A percentile compares a stretch with the other conserved stretches of the same genome.
phyloP scores from a whole-genome alignment of 352 stramenopile species.

The Globisporangium nagaii region DNA sequence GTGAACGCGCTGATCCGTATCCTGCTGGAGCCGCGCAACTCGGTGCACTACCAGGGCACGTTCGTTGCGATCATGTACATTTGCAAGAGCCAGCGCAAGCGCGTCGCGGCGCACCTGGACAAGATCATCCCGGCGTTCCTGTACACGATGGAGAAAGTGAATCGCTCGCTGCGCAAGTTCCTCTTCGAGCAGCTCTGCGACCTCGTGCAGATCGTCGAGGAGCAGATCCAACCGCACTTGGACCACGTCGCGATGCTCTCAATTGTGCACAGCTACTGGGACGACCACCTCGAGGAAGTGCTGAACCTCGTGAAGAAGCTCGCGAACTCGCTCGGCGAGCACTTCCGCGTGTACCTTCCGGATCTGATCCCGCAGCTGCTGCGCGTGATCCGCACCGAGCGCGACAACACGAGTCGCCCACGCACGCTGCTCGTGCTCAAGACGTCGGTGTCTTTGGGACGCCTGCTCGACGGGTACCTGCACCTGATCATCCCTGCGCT shows the following conservation, averaged over 20 bases:
- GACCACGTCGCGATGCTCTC: conserved; percentile 80
- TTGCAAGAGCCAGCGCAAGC: conserved; percentile 94
- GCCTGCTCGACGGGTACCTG: conserved; percentile 76
- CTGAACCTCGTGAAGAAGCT: conserved; percentile 96
- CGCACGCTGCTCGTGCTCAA: conserved; percentile 77
- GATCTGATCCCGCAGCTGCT: conserved; percentile 87
- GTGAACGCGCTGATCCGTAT: conserved; percentile 97
- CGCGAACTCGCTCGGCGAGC: conserved; percentile 74
- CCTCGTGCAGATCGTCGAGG: conserved; percentile 95
- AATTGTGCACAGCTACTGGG: conserved; percentile 81
- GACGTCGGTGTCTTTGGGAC: conserved; percentile 67
- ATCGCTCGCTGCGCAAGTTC: conserved; percentile 89
- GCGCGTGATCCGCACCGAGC: conserved; percentile 77
- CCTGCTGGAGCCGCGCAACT: conserved; percentile 94
- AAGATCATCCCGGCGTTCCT: conserved; percentile 98
- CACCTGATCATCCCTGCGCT: conserved; percentile 82
- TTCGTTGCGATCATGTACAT: conserved; percentile 99
- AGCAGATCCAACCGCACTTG: conserved; percentile 92
- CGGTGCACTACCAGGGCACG: conserved; percentile 95
- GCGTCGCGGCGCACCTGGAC: conserved; percentile 93
- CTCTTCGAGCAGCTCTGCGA: conserved; percentile 95
- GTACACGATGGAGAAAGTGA: conserved; percentile 88
- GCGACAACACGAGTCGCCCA: conserved; percentile 56
- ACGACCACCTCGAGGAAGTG: conserved; percentile 94
- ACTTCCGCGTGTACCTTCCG: conserved; percentile 87